A percentile compares a stretch with the other conserved stretches of the same genome.
Conservation (phyloP, 495 filamentous ascomycete species). For the Staphylotrichum longicolle region DNA sequence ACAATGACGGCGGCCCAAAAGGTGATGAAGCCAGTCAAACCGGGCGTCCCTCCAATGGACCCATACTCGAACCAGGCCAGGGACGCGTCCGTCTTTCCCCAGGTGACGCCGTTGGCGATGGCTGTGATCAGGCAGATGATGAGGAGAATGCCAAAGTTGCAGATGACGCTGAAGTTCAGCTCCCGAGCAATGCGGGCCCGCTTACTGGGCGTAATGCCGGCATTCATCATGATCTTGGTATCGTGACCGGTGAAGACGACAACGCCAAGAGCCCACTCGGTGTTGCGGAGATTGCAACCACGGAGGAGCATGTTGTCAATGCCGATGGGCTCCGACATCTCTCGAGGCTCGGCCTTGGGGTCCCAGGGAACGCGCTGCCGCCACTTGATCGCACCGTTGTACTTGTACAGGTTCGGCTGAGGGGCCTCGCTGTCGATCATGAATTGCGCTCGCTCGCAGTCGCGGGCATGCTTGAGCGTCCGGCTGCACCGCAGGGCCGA, state of each 20-base stretch:
- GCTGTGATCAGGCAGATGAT: conserved; percentile 85
- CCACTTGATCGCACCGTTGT: conserved; percentile 88
- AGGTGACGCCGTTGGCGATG: conserved; percentile 80
- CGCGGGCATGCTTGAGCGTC: conserved; percentile 78
- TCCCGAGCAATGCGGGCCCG: conserved; percentile 85
- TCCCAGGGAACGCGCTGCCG: conserved; percentile 64
- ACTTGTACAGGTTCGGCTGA: conserved; percentile 90
- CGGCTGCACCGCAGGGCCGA: conserved; percentile 85
- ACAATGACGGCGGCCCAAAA: conserved; percentile 94
- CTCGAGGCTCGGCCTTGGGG: conserved; percentile 55
- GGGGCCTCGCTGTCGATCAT: conserved; percentile 86
- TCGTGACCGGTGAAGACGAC: conserved; percentile 96
- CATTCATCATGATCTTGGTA: conserved; percentile 99
- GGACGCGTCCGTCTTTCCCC: conserved; percentile 70
- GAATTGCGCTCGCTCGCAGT: conserved; percentile 88
- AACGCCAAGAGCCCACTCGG: conserved; percentile 94
- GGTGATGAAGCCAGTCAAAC: conserved; percentile 86
- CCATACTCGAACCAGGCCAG: conserved; percentile 83
- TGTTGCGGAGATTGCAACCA: conserved; percentile 91
- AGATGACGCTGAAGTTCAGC: conserved; percentile 95
- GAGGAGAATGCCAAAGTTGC: conserved; percentile 91
- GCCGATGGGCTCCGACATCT: conserved; percentile 87
- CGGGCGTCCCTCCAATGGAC: conserved; percentile 72
- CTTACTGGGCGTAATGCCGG: conserved; percentile 95
- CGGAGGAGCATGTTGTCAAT: conserved; percentile 95